Base-by-base conservation (phyloP, 495 filamentous ascomycete genomes). In the Hypoxylon perforatum region DNA sequence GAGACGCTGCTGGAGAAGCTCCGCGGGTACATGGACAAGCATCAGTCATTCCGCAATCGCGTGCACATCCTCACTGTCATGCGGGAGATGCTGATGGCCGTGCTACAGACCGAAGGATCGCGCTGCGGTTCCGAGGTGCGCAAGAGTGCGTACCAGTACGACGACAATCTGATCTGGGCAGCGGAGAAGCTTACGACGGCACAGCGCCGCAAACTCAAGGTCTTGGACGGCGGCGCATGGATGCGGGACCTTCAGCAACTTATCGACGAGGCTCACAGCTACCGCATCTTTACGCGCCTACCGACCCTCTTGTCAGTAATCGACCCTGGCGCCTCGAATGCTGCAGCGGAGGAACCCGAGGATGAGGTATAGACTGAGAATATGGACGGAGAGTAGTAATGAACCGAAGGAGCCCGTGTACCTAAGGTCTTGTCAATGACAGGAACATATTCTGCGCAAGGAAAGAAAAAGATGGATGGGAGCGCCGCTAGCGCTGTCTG, bases 1-100 rank as follows among this genome's bases (percentile, higher is more conserved):
- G 45, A 48, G 45, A 4, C 1, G 21, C 11, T 25, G 18, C 45
- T 28, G 21, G 11, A 1, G 10, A 48, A 48, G 45, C 45, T 48
- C 45, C 8, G 45, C 4, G 19, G 18, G 12, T 48, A 9, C 45
- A 48, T 58, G 6, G 44, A 46, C 28, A 58, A 58, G 25, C 4
- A 47, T 19, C 22, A 35, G 22, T 47, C 55, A 3, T 35, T 58
- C 19, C 42, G 17, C 42, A 58, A 58, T 17, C 55, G 55, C 15
- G 22, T 58, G 55, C 55, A 58, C 42, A 15, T 58, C 46, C 49
- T 53, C 30, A 38, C 49, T 1, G 30, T 59, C 9, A 59, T 59
- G 56, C 56, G 33, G 1, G 44, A 59, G 45, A 50, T 59, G 2
- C 1, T 49, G 6, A 36, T 14, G 30, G 56, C 56, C 33, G 48